Base-by-base conservation (phyloP, 2,329 filamentous ascomycete genomes). In the Colletotrichum sp. region DNA sequence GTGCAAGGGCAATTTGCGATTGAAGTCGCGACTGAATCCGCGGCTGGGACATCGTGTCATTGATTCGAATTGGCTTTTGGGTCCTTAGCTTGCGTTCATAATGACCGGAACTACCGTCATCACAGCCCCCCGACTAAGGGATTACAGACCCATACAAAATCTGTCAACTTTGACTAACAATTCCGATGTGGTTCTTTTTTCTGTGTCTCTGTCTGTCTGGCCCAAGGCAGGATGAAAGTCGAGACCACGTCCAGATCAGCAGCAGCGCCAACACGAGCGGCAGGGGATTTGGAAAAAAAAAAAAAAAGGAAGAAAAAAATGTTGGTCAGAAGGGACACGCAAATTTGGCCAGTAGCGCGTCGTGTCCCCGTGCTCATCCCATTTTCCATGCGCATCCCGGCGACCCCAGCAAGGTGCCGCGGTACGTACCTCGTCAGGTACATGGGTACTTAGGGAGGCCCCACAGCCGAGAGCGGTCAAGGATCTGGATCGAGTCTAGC, bases 401-500 rank as follows among this genome's bases (percentile, higher is more conserved):
- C 43, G 43, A 30, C 38, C 56, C 61, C 52, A 34, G n/a, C 55
- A 4, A 18, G 21, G 26, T 26, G 7, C 14, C 10, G 32, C n/a
- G 16, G 32, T 13, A 62, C n/a, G 61, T 56, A 56, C 14, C 52
- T 0, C 4, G 1, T 9, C 21, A 26, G 21, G 21, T 26, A 56
- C 52, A 24, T 16, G 52, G 10, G 24, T 7, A 21, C 52, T 18
- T 7, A 1, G 0, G 2, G 7, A 38, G 24, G 24, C 9, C 43
- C 38, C 48, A 65, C 28, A 36, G 30, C 61, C 69, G 69, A 63
- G 69, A 62, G 69, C 73, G 73, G 73, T 68, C 73, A 63, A 75
- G 73, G 63, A 32, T 68, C 73, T 73, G 36, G 36, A 75, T 75
- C 69, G 43, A 69, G 73, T n/a, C 32, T 75, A 75, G 73, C 56